Evolutionary conservation across 139 green algal species (phyloP).

Genomic region (Volvox africanus): DNA sequence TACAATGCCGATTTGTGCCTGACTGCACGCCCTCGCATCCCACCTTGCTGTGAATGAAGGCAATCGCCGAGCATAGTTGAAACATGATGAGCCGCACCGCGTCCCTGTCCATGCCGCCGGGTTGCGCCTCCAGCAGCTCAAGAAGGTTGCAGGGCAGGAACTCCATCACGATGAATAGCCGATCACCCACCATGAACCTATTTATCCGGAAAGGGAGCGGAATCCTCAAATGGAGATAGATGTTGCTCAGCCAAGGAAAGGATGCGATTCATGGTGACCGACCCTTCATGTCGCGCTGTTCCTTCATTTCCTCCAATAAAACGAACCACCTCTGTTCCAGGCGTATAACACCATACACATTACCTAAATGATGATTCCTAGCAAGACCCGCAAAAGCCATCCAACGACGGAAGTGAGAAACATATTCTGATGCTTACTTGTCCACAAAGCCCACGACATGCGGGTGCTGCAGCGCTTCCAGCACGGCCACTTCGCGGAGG

Average conservation of each 20-base stretch:
- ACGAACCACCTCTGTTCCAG: too few relatives aligned
- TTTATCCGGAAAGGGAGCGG: too few relatives aligned
- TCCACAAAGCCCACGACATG: slow-evolving; percentile 69
- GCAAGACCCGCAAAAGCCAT: too few relatives aligned
- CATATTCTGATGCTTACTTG: slow-evolving; percentile 37
- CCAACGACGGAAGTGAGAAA: too few relatives aligned
- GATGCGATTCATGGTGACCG: too few relatives aligned
- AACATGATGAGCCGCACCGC: slow-evolving; percentile 67
- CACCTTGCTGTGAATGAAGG: slow-evolving; percentile 72
- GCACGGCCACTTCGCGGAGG: slow-evolving; percentile 65
- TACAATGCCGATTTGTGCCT: too few relatives aligned
- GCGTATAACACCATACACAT: too few relatives aligned
- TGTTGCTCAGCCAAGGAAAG: too few relatives aligned
- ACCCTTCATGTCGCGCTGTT: too few relatives aligned
- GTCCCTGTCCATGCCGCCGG: slow-evolving; percentile 62
- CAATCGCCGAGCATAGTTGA: slow-evolving; percentile 75
- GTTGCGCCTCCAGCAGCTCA: slow-evolving; percentile 72
- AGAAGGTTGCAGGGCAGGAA: slow-evolving; percentile 77
- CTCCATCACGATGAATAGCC: slow-evolving; percentile 80
- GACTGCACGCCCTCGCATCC: neutral
- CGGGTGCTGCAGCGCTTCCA: slow-evolving; percentile 61
- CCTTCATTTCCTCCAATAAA: too few relatives aligned
- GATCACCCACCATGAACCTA: slow-evolving; percentile 66
- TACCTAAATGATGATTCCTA: too few relatives aligned
- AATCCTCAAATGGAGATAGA: too few relatives aligned